phyloP scores from a whole-genome alignment of 139 green algal genomes.

The Coccomyxa sp. region DNA sequence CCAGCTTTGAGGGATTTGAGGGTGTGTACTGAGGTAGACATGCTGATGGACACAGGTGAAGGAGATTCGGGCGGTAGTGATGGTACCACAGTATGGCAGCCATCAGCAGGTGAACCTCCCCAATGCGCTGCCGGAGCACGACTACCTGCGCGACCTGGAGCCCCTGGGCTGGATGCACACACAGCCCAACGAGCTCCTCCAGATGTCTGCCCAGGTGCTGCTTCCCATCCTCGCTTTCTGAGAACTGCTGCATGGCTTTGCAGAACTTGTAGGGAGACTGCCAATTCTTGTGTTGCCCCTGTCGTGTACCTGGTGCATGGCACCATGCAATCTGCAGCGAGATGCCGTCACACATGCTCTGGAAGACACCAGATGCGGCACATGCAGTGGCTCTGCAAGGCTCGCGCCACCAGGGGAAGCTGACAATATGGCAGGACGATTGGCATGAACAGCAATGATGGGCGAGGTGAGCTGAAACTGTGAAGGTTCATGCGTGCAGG shows the following conservation, averaged over 20 bases:
- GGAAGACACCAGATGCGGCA: no score
- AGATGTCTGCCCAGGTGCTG: conserved; percentile 76
- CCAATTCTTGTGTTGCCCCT: background rate
- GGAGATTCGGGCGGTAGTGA: conserved; percentile 93
- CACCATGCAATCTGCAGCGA: background rate
- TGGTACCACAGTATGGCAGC: conserved; percentile 96
- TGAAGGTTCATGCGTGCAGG: conserved; percentile 39
- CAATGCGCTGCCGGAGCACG: conserved; percentile 82
- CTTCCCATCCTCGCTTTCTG: no score
- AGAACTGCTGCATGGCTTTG: no score
- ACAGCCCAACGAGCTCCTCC: conserved; percentile 92
- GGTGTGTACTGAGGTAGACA: no score
- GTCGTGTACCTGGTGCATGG: background rate
- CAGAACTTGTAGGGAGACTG: background rate
- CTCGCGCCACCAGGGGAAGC: no score
- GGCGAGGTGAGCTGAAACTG: background rate
- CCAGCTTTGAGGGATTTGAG: no score
- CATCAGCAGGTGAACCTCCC: conserved; percentile 93
- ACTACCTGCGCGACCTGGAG: conserved; percentile 95
- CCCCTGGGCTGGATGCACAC: conserved; percentile 99
- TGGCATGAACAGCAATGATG: no score
- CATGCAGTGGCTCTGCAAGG: no score
- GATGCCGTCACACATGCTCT: no score
- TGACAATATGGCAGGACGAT: no score
- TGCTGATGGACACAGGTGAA: conserved; percentile 66